These are phyloP conservation scores for Pelargonium myrrhifolium DNA, from an alignment of 441 rosid species.

Conservation along the genomic window DNA sequence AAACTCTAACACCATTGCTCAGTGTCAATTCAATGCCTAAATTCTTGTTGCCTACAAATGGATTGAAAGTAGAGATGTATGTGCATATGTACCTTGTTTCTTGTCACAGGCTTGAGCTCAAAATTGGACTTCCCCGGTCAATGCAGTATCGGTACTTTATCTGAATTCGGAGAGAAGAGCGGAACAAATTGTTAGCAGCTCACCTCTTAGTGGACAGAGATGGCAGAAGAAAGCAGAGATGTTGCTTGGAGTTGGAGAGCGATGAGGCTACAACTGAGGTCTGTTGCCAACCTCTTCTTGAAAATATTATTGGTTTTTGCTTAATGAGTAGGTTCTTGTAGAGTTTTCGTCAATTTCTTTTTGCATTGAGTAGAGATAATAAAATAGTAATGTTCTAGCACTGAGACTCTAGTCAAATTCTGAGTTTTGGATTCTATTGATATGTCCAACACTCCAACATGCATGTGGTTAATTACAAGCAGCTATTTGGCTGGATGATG, in stretches of 20 bases:
- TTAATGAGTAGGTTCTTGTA: not conserved
- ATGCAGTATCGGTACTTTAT: not conserved
- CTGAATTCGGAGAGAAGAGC: not conserved
- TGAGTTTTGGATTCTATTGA: slow-evolving; percentile 28
- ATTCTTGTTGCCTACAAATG: not conserved
- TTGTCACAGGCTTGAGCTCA: slow-evolving; percentile 41
- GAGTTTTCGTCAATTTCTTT: not conserved
- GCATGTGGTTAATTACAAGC: too few relatives aligned
- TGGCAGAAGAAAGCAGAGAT: slow-evolving; percentile 39
- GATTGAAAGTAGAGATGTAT: not conserved
- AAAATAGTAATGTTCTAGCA: slow-evolving; percentile 17
- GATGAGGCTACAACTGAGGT: slow-evolving; percentile 21
- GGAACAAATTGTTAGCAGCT: not conserved
- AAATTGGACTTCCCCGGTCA: slow-evolving; percentile 47
- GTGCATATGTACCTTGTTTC: slow-evolving; percentile 42
- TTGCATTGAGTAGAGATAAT: not conserved
- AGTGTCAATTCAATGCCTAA: not conserved
- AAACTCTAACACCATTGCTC: too few relatives aligned
- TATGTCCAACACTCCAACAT: too few relatives aligned
- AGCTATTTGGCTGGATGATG: not conserved
- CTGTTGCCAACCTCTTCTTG: not conserved
- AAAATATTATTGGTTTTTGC: slow-evolving; percentile 2
- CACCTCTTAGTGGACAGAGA: slow-evolving; percentile 47
- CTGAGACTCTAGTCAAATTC: slow-evolving; percentile 35
- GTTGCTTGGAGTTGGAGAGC: slow-evolving; percentile 42